Evolutionary conservation across 2,329 filamentous ascomycete species (phyloP).

Genomic region (Diaporthe sp.): DNA sequence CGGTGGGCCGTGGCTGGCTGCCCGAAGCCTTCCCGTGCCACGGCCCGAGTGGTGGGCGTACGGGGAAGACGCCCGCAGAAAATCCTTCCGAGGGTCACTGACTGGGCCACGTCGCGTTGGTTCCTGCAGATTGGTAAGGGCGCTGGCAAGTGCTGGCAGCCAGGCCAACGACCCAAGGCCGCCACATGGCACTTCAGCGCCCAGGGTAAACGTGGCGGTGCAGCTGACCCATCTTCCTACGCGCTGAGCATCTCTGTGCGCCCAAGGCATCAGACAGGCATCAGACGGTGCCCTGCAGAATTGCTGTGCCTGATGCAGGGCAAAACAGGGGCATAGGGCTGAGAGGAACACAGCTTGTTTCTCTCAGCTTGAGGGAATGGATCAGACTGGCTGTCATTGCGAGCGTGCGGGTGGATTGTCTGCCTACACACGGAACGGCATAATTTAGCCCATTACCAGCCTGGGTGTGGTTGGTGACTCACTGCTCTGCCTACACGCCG

Average conservation of each 20-base stretch:
- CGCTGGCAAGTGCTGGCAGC: constrained; percentile 13
- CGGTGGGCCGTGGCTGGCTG: constrained; percentile 17
- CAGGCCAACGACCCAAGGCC: constrained; percentile 7
- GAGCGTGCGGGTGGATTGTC: neutral
- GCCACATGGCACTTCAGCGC: neutral
- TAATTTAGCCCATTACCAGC: constrained; percentile 11
- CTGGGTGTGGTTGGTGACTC: neutral
- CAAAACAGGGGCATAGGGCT: neutral
- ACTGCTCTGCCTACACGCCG: constrained; percentile 18
- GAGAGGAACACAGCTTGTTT: neutral
- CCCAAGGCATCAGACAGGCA: constrained; percentile 15
- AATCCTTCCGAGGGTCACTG: constrained; percentile 7
- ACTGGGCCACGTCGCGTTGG: constrained; percentile 24
- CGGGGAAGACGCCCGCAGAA: neutral
- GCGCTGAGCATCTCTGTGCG: neutral
- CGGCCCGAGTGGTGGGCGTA: constrained; percentile 21
- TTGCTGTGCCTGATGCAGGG: constrained; percentile 1
- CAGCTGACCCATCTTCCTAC: constrained; percentile 1
- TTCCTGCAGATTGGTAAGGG: neutral
- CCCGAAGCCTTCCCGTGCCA: neutral
- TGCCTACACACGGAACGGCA: constrained; percentile 10
- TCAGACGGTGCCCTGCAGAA: constrained; percentile 5
- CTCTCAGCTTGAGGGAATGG: neutral
- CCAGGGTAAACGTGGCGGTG: constrained; percentile 3
- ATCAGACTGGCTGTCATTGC: neutral